Base-by-base conservation (phyloP, 192 early-diverging fungal genomes). In the Podochytrium sp. region DNA sequence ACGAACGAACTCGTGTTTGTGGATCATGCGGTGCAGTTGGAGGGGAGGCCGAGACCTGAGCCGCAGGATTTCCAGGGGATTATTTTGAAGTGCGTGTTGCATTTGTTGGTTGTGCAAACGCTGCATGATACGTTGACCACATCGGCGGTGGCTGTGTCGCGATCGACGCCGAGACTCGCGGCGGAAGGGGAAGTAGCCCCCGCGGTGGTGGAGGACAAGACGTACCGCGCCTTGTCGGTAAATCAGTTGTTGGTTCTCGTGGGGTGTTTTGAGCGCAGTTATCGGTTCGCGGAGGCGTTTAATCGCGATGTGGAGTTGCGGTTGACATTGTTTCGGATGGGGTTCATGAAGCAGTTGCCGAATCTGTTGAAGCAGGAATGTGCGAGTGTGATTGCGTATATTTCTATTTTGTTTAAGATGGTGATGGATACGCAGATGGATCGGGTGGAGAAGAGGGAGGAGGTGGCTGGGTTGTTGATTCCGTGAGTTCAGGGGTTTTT, bases 11-110 rank as follows among this genome's bases (percentile, higher is more conserved):
- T 69, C 10, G 25, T 69, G 6, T 69, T 69, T 32, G 25, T 69
- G 14, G 51, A 69, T 51, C 50, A 51, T 12, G 60, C 61, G 18
- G 43, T 51, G 7, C 56, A 72, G 14, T 27, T 69, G 18, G 37
- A 53, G 4, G 68, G 68, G 16, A 14, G 75, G 16, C 76, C 80
- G 18, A 61, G 74, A 20, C 81, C 81, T 72, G 87, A 91, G 33
- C 87, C 86, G 61, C 81, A 87, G 25, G 89, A 92, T 53, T 96
- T 96, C 80, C 87, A 92, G 66, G 87, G 87, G 57, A 93, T 94
- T 32, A 93, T 94, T 68, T 87, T 93, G 29, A 95, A 95, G 78
- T 98, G 96, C 80, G 90, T 95, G 0, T 79, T 94, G 51, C 96
- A 98, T 62, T 81, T 96, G 58, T 82, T 94, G 62, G 80, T 96